These are phyloP conservation scores for Xylaria castorea DNA, from an alignment of 495 filamentous ascomycete genomes.

Conservation along the genomic window DNA sequence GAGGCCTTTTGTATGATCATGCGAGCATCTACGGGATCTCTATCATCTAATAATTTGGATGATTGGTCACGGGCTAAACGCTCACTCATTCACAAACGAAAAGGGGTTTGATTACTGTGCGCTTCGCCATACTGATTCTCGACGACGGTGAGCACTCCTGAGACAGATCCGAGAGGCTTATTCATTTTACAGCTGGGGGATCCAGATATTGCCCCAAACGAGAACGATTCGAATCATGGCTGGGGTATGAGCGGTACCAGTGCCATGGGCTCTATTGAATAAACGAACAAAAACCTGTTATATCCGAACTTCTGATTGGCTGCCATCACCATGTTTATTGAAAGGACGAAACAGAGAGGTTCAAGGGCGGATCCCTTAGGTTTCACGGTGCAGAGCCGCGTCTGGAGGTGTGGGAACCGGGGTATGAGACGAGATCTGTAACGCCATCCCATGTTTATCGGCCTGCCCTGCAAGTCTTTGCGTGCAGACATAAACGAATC, in stretches of 20 bases:
- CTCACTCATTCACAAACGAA: not conserved
- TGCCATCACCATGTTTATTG: not conserved
- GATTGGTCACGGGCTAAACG: not conserved
- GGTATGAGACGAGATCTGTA: constrained; percentile 24
- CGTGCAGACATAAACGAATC: not conserved
- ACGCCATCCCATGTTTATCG: constrained; percentile 11
- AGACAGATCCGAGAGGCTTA: constrained; percentile 20
- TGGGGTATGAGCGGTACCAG: not conserved
- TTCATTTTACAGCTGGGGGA: constrained; percentile 1
- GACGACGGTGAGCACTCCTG: constrained; percentile 16
- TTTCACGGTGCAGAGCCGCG: constrained; percentile 23
- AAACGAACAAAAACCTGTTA: not conserved
- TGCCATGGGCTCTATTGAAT: constrained; percentile 10
- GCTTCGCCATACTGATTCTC: constrained; percentile 18
- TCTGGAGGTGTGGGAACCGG: constrained; percentile 18
- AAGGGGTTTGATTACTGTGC: not conserved
- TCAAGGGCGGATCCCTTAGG: constrained; percentile 16
- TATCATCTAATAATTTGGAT: not conserved
- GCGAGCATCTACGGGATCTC: constrained; percentile 4
- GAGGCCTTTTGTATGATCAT: constrained; percentile 23
- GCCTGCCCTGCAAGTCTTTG: not conserved
- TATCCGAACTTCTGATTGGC: constrained; percentile 18
- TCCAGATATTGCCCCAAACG: constrained; percentile 8
- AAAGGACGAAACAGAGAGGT: constrained; percentile 16
- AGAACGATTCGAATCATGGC: not conserved